Percentiles rank a stretch among this genome's conserved stretches.
phyloP scores from a whole-genome alignment of 1,284 basidiomycete species.

The Fomitopsis betulina region DNA sequence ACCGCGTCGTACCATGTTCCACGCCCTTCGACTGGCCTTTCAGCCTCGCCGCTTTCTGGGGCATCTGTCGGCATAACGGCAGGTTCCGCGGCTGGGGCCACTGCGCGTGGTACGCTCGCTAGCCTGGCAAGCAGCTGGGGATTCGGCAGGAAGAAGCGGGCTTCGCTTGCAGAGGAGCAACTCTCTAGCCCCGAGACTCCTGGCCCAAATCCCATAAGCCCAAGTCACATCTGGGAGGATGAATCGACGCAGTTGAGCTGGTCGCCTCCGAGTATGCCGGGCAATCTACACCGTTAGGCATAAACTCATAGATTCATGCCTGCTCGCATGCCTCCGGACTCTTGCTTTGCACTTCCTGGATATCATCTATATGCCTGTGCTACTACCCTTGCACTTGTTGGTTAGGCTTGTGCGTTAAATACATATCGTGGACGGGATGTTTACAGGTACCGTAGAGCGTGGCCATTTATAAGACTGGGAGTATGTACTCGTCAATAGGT shows the following conservation, averaged over 20 bases:
- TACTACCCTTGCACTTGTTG: no score
- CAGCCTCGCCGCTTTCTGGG: conserved; percentile 7
- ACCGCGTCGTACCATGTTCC: conserved; percentile 55
- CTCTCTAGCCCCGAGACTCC: not conserved
- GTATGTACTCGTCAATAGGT: no score
- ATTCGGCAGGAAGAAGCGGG: conserved; percentile 51
- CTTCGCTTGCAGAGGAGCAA: conserved; percentile 19
- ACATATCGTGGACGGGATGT: no score
- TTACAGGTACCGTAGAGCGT: no score
- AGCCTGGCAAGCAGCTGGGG: conserved; percentile 66
- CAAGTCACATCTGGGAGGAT: conserved; percentile 10
- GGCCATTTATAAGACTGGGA: no score
- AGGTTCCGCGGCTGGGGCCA: conserved; percentile 17
- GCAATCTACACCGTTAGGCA: not conserved
- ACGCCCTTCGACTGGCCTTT: conserved; percentile 26
- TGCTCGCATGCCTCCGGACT: not conserved
- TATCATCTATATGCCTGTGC: not conserved
- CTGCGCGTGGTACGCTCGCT: conserved; percentile 42
- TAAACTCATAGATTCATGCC: not conserved
- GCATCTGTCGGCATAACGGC: conserved; percentile 9
- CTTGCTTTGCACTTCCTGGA: not conserved
- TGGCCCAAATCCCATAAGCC: conserved; percentile 6
- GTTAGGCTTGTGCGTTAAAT: no score
- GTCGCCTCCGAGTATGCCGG: not conserved
- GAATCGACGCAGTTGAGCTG: conserved; percentile 10